A percentile compares a stretch with the other conserved stretches of the same genome.
Conservation (phyloP, 1,284 basidiomycete genomes). For the Hemileccinum hortonii region DNA sequence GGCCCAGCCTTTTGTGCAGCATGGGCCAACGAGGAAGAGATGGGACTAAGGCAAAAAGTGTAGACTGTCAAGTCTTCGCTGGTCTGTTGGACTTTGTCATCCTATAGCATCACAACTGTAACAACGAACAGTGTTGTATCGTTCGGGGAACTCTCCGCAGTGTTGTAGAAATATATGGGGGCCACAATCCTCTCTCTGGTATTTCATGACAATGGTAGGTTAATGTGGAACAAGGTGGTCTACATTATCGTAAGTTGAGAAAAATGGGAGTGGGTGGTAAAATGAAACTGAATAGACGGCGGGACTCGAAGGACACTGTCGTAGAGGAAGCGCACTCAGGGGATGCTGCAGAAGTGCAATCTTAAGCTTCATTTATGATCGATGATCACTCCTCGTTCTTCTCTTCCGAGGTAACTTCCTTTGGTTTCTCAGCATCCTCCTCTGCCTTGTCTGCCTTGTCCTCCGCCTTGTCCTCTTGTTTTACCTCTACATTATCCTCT, state of each 20-base stretch:
- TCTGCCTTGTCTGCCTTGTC: slow-evolving; percentile 30
- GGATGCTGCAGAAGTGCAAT: slow-evolving; percentile 8
- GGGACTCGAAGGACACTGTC: slow-evolving; percentile 2
- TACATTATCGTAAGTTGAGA: slow-evolving; percentile 29
- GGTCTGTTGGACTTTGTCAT: neutral
- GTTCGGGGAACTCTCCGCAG: neutral
- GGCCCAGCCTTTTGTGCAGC: slow-evolving; percentile 51
- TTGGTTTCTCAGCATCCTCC: slow-evolving; percentile 33
- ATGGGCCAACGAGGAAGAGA: slow-evolving; percentile 52
- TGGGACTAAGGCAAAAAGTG: slow-evolving; percentile 7
- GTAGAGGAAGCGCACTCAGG: slow-evolving; percentile 9
- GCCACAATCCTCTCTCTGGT: slow-evolving; percentile 21
- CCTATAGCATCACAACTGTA: neutral
- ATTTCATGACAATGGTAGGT: slow-evolving; percentile 30
- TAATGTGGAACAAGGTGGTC: slow-evolving; percentile 28
- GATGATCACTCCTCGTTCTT: slow-evolving; percentile 27
- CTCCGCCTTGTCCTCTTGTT: slow-evolving; percentile 33
- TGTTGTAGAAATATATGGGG: neutral
- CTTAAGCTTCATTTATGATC: slow-evolving; percentile 2
- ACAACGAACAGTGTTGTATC: neutral
- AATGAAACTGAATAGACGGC: slow-evolving; percentile 7
- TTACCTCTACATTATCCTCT: slow-evolving; percentile 30
- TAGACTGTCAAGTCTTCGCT: slow-evolving; percentile 13
- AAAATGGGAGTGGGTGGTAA: slow-evolving; percentile 8
- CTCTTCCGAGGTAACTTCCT: slow-evolving; percentile 26